Base-by-base conservation (phyloP, 2,329 filamentous ascomycete species). In the Xylaria sp. region DNA sequence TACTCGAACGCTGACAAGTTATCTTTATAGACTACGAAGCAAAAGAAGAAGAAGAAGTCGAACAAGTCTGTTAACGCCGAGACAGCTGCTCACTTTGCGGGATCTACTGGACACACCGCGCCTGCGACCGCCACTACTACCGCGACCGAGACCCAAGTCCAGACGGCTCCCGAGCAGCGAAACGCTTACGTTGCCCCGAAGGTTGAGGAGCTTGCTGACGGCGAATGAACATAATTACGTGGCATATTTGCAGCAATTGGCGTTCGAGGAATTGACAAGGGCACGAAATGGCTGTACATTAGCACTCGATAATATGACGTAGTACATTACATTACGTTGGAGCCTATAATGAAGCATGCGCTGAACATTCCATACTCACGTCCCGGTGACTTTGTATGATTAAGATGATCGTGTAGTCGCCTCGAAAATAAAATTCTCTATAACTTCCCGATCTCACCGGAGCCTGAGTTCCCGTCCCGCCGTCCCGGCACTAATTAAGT, bases 21-120 rank as follows among this genome's bases (percentile, higher is more conserved):
- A 48, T 46, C n/a, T n/a, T n/a, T n/a, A n/a, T 43, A 68, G 66
- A 67, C 66, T 50, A 57, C 62, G 48, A 67, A 75, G 69, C 73
- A 73, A 26, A 74, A 76, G 55, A 85, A 84, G 70, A 85, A 86
- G 77, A 79, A 79, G 72, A 84, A 82, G 72, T 81, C 80, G 72
- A 64, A 72, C 53, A 77, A 75, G 67, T 55, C 68, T 5, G 59
- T 72, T 21, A 65, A 71, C 13, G 58, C 61, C 17, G 60, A 64
- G 34, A 64, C 67, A 7, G 69, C 73, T 26, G 71, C 70, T 38
- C 67, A 77, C 39, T 78, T 86, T 57, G 78, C 78, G 24, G 78
- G 78, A 49, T 72, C 79, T 7, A 81, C 81, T 21, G 83, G 83
- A 37, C 76, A 83, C 52, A 72, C 77, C 26, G 72, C 74, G 20